A percentile compares a stretch with the other conserved stretches of the same genome.
These are phyloP conservation scores for Wickerhamiella qilinensis DNA, from an alignment of 805 yeast genomes.

Conservation along the genomic window DNA sequence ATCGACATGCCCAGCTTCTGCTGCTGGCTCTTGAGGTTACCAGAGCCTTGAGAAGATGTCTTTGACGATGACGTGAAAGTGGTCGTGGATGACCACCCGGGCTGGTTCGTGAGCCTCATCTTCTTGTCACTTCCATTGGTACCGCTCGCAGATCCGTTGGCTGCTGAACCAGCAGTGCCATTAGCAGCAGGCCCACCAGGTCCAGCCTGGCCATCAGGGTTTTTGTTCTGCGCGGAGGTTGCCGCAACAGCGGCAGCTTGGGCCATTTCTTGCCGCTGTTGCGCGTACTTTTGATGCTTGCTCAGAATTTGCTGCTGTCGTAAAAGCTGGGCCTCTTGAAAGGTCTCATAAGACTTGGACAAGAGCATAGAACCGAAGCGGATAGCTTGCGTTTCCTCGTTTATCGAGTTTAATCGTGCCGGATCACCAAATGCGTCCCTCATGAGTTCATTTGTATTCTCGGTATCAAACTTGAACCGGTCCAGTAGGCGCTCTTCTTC, in stretches of 20 bases:
- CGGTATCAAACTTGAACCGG: conserved; percentile 54
- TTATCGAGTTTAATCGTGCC: conserved; percentile 62
- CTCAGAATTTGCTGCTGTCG: neutral
- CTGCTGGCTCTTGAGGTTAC: neutral
- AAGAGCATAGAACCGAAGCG: conserved; percentile 84
- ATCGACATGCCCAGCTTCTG: neutral
- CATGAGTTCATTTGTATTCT: conserved; percentile 27
- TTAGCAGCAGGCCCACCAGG: neutral
- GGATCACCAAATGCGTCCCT: conserved; percentile 62
- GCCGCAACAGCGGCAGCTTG: neutral
- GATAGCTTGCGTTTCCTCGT: conserved; percentile 74
- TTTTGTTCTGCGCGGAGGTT: neutral
- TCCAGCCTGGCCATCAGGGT: neutral
- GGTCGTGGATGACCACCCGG: neutral
- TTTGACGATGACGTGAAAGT: neutral
- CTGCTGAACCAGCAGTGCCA: neutral
- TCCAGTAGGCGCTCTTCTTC: conserved; percentile 31
- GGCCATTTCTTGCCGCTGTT: neutral
- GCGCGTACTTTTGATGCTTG: neutral
- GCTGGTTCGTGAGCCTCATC: neutral
- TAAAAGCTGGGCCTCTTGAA: conserved; percentile 47
- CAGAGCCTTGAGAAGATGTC: neutral
- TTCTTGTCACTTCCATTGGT: neutral
- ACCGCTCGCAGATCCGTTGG: neutral
- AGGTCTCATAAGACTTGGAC: conserved; percentile 68